Conservation (phyloP, 345 rosid genomes). For the Abelmoschus esculentus region DNA sequence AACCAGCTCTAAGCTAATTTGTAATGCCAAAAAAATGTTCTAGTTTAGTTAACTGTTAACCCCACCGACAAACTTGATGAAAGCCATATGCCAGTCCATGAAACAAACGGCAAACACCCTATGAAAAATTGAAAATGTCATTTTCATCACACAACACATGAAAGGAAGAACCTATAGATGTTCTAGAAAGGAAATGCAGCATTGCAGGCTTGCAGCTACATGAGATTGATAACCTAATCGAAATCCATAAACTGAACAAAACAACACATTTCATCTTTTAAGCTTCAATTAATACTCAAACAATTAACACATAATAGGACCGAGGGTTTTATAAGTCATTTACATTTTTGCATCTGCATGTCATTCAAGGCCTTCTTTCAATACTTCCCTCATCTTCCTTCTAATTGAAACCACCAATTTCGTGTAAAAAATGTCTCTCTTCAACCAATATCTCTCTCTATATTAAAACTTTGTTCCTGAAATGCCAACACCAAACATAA, state of each 20-base stretch:
- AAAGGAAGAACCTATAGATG: background rate
- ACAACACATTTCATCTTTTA: background rate
- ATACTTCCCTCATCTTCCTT: conserved; percentile 18
- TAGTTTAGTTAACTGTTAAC: background rate
- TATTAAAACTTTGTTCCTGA: conserved; percentile 93
- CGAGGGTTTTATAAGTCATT: conserved; percentile 25
- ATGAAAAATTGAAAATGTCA: background rate
- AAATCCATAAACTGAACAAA: conserved; percentile 1
- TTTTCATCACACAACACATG: background rate
- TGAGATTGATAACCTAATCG: background rate
- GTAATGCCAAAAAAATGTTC: background rate
- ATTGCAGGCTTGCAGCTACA: too few relatives aligned
- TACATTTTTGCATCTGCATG: conserved; percentile 27
- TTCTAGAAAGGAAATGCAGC: background rate
- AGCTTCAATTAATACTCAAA: conserved; percentile 15
- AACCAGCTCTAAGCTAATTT: background rate
- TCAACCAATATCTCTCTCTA: conserved; percentile 30
- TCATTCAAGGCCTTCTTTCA: conserved; percentile 7
- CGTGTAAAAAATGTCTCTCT: conserved; percentile 15
- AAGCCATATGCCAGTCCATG: background rate
- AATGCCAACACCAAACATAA: conserved; percentile 10
- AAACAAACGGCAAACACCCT: background rate
- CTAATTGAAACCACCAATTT: conserved; percentile 6
- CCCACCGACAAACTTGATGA: background rate
- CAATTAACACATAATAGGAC: conserved; percentile 14